These are phyloP conservation scores for Scenedesmus sp. DNA, from an alignment of 163 green algal species.

Conservation along the genomic window DNA sequence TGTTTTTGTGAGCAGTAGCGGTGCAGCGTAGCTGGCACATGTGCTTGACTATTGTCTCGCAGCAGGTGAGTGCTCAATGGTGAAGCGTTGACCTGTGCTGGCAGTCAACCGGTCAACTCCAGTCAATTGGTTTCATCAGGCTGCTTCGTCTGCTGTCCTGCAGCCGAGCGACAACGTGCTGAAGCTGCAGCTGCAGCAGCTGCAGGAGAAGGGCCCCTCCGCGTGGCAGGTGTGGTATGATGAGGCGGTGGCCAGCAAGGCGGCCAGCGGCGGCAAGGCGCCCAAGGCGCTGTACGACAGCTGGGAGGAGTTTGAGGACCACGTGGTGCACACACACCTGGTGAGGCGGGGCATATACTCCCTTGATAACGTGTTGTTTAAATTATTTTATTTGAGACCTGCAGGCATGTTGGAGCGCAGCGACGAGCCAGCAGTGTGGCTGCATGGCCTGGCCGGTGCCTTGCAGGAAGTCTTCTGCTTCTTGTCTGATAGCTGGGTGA, in stretches of 20 bases:
- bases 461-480: not conserved
- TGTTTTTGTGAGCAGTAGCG: no score
- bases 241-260: not conserved
- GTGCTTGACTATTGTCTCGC: not conserved
- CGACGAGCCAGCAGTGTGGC: not conserved
- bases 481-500: not conserved
- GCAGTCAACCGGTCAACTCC: not conserved
- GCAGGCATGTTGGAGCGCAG: not conserved
- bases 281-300: not conserved
- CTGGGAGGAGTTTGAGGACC: slow-evolving; percentile 22
- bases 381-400: not conserved
- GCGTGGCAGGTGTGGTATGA: not conserved
- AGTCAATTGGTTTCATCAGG: not conserved
- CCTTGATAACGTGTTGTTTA: not conserved
- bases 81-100: not conserved
- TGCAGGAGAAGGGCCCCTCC: slow-evolving; percentile 1
- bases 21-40: no score
- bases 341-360: not conserved
- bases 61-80: not conserved
- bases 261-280: not conserved
- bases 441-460: not conserved
- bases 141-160: not conserved
- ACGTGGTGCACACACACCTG: slow-evolving; percentile 3
- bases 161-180: not conserved
- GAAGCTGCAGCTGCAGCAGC: slow-evolving; percentile 18